phyloP scores from a whole-genome alignment of 176 grass and related monocot genomes.

The Cenchrus purpureus region DNA sequence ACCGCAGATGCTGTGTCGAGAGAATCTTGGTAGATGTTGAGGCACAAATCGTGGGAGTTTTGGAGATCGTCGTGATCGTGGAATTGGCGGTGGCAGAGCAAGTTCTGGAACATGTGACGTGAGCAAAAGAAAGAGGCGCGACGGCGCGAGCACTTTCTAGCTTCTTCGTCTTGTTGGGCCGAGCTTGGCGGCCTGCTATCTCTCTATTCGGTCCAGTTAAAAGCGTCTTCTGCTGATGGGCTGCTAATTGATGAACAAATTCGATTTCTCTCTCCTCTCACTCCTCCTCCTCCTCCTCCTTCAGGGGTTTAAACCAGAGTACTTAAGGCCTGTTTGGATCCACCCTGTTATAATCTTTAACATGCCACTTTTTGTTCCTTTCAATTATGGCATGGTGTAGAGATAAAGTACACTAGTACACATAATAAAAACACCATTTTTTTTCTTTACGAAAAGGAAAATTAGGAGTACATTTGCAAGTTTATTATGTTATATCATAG shows the following conservation, averaged over 20 bases:
- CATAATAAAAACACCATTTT: not conserved
- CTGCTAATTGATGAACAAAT: too few species aligned
- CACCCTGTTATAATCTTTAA: too few species aligned
- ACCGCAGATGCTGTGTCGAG: not conserved
- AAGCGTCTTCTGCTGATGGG: not conserved
- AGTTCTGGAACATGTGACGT: not conserved
- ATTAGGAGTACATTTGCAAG: too few species aligned
- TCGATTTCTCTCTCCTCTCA: too few species aligned
- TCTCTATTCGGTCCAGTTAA: not conserved
- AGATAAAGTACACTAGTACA: not conserved
- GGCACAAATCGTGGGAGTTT: too few species aligned
- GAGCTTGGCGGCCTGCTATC: not conserved
- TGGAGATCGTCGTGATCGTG: too few species aligned
- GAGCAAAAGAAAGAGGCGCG: too few species aligned
- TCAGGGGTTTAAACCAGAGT: too few species aligned
- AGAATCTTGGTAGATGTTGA: not conserved
- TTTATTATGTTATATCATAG: too few species aligned
- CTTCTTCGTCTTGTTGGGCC: not conserved
- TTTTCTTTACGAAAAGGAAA: too few species aligned
- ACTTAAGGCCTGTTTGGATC: too few species aligned
- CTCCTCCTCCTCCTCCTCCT: too few species aligned
- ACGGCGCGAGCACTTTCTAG: not conserved
- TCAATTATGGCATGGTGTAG: not conserved
- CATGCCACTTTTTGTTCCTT: not conserved
- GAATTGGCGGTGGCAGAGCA: not conserved